A percentile compares a stretch with the other conserved stretches of the same genome.
Conservation (phyloP, 768 basidiomycete genomes). For the Solioccasus polychromus region DNA sequence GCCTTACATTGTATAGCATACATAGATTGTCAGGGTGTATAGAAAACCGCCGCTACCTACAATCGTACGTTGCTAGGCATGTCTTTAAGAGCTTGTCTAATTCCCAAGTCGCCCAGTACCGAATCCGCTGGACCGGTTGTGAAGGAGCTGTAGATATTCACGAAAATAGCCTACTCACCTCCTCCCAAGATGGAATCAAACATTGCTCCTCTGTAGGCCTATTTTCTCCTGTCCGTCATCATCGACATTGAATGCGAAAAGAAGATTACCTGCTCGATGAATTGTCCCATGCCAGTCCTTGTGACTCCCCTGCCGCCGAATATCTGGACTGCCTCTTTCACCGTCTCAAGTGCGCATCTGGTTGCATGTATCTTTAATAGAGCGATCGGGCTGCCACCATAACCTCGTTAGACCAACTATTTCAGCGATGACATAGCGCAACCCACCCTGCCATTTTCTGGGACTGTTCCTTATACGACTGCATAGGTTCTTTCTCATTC, state of each 20-base stretch:
- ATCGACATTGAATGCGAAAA: conserved; percentile 15
- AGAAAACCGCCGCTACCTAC: conserved; percentile 18
- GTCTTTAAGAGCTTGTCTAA: conserved; percentile 53
- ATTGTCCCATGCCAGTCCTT: conserved; percentile 74
- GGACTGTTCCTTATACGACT: conserved; percentile 70
- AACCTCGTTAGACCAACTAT: neutral
- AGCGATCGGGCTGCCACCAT: conserved; percentile 42
- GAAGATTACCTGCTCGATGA: conserved; percentile 66
- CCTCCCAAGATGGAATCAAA: conserved; percentile 29
- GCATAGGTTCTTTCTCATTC: conserved; percentile 1
- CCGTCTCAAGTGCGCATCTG: conserved; percentile 51
- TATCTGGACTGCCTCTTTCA: conserved; percentile 72
- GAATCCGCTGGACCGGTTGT: conserved; percentile 43
- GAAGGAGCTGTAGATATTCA: neutral
- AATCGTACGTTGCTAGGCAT: conserved; percentile 53
- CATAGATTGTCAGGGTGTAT: neutral
- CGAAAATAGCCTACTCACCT: neutral
- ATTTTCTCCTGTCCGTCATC: neutral
- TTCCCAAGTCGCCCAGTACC: conserved; percentile 57
- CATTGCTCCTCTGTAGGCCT: conserved; percentile 21
- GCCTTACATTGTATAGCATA: neutral
- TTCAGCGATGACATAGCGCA: neutral
- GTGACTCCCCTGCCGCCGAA: conserved; percentile 89
- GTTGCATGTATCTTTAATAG: conserved; percentile 58
- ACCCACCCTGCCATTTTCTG: conserved; percentile 60